Base-by-base conservation (phyloP, 2,329 filamentous ascomycete genomes). In the Aspergillus sp. region DNA sequence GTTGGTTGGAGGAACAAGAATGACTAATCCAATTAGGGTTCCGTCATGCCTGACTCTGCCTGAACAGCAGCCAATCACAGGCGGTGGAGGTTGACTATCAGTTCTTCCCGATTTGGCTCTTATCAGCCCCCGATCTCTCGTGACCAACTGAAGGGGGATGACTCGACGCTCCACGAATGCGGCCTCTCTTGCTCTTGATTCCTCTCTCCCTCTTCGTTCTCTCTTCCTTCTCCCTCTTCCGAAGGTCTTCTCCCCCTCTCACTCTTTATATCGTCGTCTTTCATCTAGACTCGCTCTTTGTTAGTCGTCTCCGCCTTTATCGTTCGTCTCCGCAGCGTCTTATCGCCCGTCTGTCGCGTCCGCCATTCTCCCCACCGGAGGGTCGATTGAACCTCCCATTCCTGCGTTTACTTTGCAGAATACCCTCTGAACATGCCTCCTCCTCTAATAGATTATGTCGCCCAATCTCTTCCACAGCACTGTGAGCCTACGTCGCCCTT, bases 401-500 rank as follows among this genome's bases (percentile, higher is more conserved):
- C 45, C 21, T 45, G 4, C 19, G 23, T 21, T 17, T 23, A 31
- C 11, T 37, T 21, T 21, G 21, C 21, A 3, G 21, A 21, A 21
- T 21, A 21, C 21, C 21, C 21, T 21, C 21, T 33, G 33, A 65
- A 27, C 23, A 74, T 76, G 73, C 57, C 66, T 61, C 67, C 67
- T 56, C 63, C 68, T 52, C 64, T 70, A 63, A 62, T 71, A 64
- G 61, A 68, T 33, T 58, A 62, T 52, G 51, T 70, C 46, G 49
- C 66, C 52, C 54, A 64, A 43, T 61, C 64, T 19, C 73, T 87
- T 58, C 85, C 86, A 21, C 76, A 77, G 4, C 81, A 85, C 70
- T 89, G 87, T 76, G 79, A 83, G 60, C 87, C 87, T 12, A 78
- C 81, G 2, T 84, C 79, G 64, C 77, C 80, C 41, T 82, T 88